Evolutionary conservation across 208 protist genomes (phyloP).

Genomic region (Tritrichomonas musculus): DNA sequence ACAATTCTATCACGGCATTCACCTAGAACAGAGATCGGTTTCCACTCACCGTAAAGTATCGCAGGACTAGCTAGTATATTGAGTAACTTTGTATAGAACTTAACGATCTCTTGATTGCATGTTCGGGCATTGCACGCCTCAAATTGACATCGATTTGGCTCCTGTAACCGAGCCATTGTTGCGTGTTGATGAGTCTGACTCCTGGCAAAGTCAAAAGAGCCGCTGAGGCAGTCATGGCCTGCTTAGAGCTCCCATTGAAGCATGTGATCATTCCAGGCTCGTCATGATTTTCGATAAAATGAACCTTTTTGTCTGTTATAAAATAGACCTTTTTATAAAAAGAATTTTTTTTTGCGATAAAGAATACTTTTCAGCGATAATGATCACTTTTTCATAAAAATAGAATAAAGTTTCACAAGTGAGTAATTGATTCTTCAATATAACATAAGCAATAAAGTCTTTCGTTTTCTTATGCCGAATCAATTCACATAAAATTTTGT

Average conservation of each 20-base stretch:
- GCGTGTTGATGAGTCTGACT: constrained; percentile 16
- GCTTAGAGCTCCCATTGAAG: not conserved
- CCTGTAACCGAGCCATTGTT: constrained; percentile 16
- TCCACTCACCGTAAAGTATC: not conserved
- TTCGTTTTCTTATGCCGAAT: no score
- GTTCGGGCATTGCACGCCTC: not conserved
- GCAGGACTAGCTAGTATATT: not conserved
- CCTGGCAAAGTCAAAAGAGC: constrained; percentile 36
- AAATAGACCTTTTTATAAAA: no score
- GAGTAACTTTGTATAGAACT: not conserved
- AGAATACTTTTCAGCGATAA: no score
- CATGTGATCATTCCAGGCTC: not conserved
- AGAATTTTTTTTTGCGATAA: no score
- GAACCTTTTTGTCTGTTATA: not conserved
- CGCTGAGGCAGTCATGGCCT: not conserved
- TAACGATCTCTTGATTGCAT: not conserved
- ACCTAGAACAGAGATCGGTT: not conserved
- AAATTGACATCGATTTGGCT: constrained; percentile 37
- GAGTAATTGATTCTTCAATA: no score
- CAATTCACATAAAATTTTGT: no score
- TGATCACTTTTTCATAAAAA: no score
- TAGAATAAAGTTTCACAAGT: no score
- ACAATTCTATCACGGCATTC: not conserved
- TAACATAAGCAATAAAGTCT: no score
- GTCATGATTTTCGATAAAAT: constrained; percentile 40